Evolutionary conservation across 1,284 basidiomycete species (phyloP), one percentile per base, ranked within the genome.

Genomic region (Lentinula novae-zelandiae): DNA sequence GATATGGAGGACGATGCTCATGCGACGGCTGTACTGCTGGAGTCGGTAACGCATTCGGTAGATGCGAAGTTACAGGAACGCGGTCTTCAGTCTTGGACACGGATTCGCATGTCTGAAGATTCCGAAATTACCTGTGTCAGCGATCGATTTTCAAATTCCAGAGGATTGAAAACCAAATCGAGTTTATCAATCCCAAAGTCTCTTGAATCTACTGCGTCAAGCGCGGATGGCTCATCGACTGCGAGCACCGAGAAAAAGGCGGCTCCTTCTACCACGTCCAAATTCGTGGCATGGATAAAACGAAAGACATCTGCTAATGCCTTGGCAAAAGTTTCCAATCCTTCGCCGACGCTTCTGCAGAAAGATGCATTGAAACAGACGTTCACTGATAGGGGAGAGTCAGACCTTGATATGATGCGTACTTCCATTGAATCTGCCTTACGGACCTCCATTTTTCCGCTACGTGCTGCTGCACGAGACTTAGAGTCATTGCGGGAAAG

Each of bases 281-380:
- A 77, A 65, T 70, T 89, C 57, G 86, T 82, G 63, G 77, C 80
- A 4, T 89, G 87, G 87, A 71, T 86, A 67, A 84, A 79, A 71
- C 82, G 81, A 27, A 63, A 62, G 33, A 27, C 55, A 1, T 49
- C 58, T 17, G 48, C 40, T 6, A 46, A 51, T 31, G 9, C 42
- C 4, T 38, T 49, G 17, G n/a, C 53, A 7, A 49, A 34, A 15
- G 34, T 10, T 12, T 31, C 34, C 5, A 10, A 2, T 44, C 49
- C 51, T 31, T n/a, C 27, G n/a, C 36, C 48, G 50, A 34, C 44
- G 4, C 34, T 51, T 15, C 39, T 20, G n/a, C 56, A 57, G 13
- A 31, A 53, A 17, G 36, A 53, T 27, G 15, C 46, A 22, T 48
- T 48, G 54, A 40, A 22, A 12, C 53, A 15, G 4, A 42, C n/a